phyloP scores from a whole-genome alignment of 2,329 filamentous ascomycete species.

The Pseudocercospora eumusae region DNA sequence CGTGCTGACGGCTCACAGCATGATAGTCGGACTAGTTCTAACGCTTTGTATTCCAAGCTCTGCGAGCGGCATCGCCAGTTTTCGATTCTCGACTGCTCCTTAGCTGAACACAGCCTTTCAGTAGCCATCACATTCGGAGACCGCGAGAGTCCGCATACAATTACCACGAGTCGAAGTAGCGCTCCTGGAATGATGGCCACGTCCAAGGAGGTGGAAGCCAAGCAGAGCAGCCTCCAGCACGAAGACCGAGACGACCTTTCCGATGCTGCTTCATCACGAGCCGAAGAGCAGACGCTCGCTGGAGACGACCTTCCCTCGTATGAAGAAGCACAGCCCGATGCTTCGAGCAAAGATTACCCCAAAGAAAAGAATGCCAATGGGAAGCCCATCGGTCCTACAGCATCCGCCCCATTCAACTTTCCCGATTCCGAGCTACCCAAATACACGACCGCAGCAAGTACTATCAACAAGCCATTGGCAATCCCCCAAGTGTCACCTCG shows the following conservation, averaged over 20 bases:
- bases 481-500: conserved; percentile 23
- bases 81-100: background rate
- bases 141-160: background rate
- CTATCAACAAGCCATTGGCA: conserved; percentile 19
- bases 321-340: background rate
- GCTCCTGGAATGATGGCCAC: background rate
- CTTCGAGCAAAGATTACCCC: background rate
- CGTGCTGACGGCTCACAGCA: background rate
- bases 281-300: conserved; percentile 16
- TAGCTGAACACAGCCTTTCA: background rate
- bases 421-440: conserved; percentile 21
- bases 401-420: conserved; percentile 24
- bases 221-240: background rate
- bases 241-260: conserved; percentile 20
- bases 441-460: conserved; percentile 16
- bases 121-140: background rate
- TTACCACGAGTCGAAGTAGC: background rate
- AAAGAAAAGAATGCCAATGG: background rate
- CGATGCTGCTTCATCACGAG: conserved; percentile 18
- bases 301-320: conserved; percentile 23
- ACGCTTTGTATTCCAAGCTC: background rate
- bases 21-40: background rate
- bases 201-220: conserved; percentile 3
- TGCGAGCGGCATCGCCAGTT: background rate
- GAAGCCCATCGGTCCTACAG: conserved; percentile 17